These are phyloP conservation scores for Yarrowia yakushimensis DNA, from an alignment of 805 yeast genomes.

Conservation along the genomic window DNA sequence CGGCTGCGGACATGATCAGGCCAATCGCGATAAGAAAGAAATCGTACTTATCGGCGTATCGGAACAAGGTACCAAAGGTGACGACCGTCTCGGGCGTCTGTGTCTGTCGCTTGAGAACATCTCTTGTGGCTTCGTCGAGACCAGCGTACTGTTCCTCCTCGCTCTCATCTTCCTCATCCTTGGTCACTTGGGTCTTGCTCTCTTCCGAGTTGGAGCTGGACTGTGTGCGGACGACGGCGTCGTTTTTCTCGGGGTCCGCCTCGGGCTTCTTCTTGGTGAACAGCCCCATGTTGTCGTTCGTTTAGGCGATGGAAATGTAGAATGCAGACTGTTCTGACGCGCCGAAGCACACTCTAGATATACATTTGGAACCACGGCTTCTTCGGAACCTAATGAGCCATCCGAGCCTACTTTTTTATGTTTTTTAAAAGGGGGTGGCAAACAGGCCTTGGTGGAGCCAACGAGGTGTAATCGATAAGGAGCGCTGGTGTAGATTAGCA, in stretches of 20 bases:
- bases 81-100: constrained; percentile 30
- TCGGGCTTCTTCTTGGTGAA: constrained; percentile 1
- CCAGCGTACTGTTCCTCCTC: constrained; percentile 33
- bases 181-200: background rate
- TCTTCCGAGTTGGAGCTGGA: constrained; percentile 3
- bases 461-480: background rate
- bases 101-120: constrained; percentile 38
- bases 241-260: constrained; percentile 8
- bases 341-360: background rate
- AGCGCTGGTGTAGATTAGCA: no score
- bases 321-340: background rate
- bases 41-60: constrained; percentile 39
- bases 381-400: constrained; percentile 8
- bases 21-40: constrained; percentile 36
- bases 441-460: background rate
- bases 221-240: background rate
- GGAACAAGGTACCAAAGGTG: constrained; percentile 36
- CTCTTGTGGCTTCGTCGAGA: constrained; percentile 37
- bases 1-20: constrained; percentile 36
- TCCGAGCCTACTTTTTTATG: constrained; percentile 18
- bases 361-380: constrained; percentile 13
- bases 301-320: background rate
- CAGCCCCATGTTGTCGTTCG: background rate
- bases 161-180: constrained; percentile 22
- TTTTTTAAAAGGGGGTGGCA: background rate